Evolutionary conservation across 2,329 filamentous ascomycete genomes (phyloP).

Genomic region (Phyllosticta ampelicida): DNA sequence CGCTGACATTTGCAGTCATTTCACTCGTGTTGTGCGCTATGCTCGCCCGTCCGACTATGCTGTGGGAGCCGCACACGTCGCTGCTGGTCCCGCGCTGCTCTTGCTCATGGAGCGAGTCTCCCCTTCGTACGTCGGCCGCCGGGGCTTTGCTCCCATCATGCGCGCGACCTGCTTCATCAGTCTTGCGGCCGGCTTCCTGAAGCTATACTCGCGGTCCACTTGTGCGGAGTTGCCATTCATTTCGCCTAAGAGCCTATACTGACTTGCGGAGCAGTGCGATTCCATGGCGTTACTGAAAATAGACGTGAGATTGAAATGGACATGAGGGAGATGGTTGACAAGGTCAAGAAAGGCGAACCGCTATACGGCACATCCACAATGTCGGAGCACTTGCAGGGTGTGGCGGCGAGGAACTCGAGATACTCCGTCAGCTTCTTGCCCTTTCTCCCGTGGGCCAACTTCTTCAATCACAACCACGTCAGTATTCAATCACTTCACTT

Average conservation of each 20-base stretch:
- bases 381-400: constrained; percentile 84
- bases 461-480: constrained; percentile 81
- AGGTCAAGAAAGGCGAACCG: constrained; percentile 84
- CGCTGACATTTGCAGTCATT: constrained; percentile 51
- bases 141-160: constrained; percentile 74
- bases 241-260: constrained; percentile 42
- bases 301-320: constrained; percentile 86
- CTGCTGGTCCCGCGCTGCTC: constrained; percentile 64
- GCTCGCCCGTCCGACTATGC: constrained; percentile 76
- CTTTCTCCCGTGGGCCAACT: constrained; percentile 92
- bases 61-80: constrained; percentile 55
- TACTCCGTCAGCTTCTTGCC: constrained; percentile 78
- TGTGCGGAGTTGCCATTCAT: constrained; percentile 47
- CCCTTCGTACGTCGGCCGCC: constrained; percentile 73
- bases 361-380: constrained; percentile 74
- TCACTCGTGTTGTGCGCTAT: constrained; percentile 82
- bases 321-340: constrained; percentile 95
- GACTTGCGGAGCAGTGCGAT: constrained; percentile 57
- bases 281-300: constrained; percentile 94
- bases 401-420: constrained; percentile 83
- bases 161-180: constrained; percentile 66
- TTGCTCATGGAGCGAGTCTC: constrained; percentile 71
- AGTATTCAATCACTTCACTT: constrained; percentile 17
- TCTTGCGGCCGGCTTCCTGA: constrained; percentile 65
- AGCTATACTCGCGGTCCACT: constrained; percentile 73